Base-by-base conservation (phyloP, 2,329 filamentous ascomycete species). In the Exophiala mesophila region DNA sequence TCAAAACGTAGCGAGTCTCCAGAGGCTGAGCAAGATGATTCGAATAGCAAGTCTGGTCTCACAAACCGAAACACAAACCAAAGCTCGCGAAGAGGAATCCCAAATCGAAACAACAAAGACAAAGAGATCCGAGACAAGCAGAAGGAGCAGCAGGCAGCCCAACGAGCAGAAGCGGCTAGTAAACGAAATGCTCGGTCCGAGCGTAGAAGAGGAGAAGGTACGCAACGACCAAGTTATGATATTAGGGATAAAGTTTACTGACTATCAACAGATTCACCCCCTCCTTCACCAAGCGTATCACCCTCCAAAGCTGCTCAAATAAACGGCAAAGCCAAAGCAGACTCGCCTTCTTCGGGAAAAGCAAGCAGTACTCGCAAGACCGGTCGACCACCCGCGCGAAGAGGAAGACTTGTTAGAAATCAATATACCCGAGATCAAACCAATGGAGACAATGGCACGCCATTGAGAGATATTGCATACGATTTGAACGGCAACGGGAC, bases 181-280 rank as follows among this genome's bases (percentile, higher is more conserved):
- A 85, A 89, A 62, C 77, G 88, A 47, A 92, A 90, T 70, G 85
- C 83, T 37, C 78, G 88, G 41, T 82, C 85, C 30, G 88, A 92
- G 54, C 77, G 87, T 50, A 78, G 88, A 55, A 82, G 87, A 62
- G 82, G 75, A 53, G 88, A 95, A 59, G 88, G 88, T 89, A 72
- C 60, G 59, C 49, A 9, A 16, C 3, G 15, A 3, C 10, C 4
- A n/a, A n/a, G n/a, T n/a, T n/a, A n/a, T n/a, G n/a, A n/a, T n/a
- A n/a, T n/a, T n/a, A n/a, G n/a, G n/a, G n/a, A n/a, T n/a, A n/a
- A n/a, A n/a, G n/a, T n/a, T n/a, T n/a, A n/a, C n/a, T n/a, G n/a
- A n/a, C n/a, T n/a, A 20, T 17, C n/a, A 32, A 16, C 54, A 83
- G 85, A 89, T 58, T 85, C 83, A 20, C 84, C 88, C 56, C 74